Conservation (phyloP, 768 basidiomycete species). For the Serendipita vermifera region DNA sequence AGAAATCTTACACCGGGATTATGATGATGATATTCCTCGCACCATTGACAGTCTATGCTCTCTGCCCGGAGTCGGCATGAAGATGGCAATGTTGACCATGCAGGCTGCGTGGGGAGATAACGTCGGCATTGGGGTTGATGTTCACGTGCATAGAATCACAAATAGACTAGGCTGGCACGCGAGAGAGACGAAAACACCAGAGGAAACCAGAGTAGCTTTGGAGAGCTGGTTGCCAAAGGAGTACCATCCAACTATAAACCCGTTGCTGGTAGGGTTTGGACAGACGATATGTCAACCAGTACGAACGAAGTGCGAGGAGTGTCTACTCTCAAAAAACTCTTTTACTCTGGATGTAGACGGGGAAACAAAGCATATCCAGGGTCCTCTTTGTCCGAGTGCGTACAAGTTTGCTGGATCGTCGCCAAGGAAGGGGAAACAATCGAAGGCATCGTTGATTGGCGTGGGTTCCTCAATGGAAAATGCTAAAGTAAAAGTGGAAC, state of each 20-base stretch:
- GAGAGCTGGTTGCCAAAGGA: constrained; percentile 75
- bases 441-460: no score
- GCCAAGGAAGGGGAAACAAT: neutral
- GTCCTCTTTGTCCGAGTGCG: constrained; percentile 5
- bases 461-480: no score
- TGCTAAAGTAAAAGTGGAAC: neutral
- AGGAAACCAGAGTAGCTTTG: constrained; percentile 80
- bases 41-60: constrained; percentile 81
- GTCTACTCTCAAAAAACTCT: neutral
- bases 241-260: constrained; percentile 63
- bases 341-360: neutral
- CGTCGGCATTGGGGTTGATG: constrained; percentile 87
- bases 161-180: constrained; percentile 85
- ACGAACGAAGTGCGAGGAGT: constrained; percentile 5
- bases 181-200: constrained; percentile 62
- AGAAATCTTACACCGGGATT: constrained; percentile 50
- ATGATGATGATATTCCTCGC: constrained; percentile 74
- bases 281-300: constrained; percentile 28
- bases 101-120: constrained; percentile 75
- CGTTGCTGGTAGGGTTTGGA: constrained; percentile 71
- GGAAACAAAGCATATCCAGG: neutral
- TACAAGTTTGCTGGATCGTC: neutral
- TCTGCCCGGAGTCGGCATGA: constrained; percentile 84
- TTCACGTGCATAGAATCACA: constrained; percentile 91
- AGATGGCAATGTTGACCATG: constrained; percentile 84